Conservation (phyloP, 2,329 filamentous ascomycete genomes). For the Penicillium occitanis region DNA sequence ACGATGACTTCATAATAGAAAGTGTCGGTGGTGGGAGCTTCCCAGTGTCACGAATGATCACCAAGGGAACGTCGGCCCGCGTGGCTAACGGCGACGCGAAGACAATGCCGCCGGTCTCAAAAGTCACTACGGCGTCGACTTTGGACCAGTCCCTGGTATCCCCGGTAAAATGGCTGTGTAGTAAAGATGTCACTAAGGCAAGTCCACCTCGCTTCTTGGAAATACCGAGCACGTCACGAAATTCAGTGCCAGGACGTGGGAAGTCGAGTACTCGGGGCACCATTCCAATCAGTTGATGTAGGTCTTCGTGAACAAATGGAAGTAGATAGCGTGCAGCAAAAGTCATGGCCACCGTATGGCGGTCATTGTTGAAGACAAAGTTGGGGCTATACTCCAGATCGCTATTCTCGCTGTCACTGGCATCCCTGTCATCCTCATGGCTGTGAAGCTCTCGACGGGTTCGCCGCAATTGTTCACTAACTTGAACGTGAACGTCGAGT, state of each 20-base stretch:
- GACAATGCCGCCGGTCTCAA: conserved; percentile 59
- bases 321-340: neutral
- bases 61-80: conserved; percentile 45
- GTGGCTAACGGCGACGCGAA: conserved; percentile 55
- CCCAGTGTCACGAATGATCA: conserved; percentile 55
- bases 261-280: neutral
- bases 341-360: neutral
- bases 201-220: neutral
- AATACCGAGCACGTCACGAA: neutral
- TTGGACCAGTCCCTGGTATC: conserved; percentile 49
- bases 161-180: conserved; percentile 48
- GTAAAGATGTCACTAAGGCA: conserved; percentile 41
- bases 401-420: neutral
- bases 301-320: neutral
- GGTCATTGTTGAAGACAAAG: neutral
- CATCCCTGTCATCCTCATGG: neutral
- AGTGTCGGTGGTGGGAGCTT: conserved; percentile 61
- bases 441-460: neutral
- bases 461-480: conserved; percentile 38
- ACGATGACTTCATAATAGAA: conserved; percentile 50
- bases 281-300: neutral
- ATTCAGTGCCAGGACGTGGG: neutral
- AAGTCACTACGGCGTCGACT: conserved; percentile 51
- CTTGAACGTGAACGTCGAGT: conserved; percentile 55
- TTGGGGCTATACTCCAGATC: neutral